Evolutionary conservation across 1,139 yeast species (phyloP), one percentile per base, ranked within the genome.

Genomic region (Hansenula sp.): DNA sequence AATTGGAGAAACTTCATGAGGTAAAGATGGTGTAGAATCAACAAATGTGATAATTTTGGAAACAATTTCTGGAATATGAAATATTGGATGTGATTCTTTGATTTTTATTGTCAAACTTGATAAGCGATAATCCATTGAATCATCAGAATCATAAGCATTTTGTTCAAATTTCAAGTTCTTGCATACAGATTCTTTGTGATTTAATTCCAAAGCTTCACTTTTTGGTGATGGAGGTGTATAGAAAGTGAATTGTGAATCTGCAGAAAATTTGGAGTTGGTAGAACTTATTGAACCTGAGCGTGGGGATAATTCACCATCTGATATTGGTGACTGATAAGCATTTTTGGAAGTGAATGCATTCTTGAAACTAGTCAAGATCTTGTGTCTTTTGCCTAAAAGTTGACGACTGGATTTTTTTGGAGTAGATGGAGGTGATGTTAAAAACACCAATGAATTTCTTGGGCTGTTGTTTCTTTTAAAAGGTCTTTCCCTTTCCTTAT

Each of bases 21-120:
- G 88, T 16, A 79, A 66, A 6, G 60, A 58, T 7, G 76, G 65
- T 28, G 65, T 64, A 36, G 61, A 57, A 42, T 83, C 86, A 13
- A 86, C 80, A 57, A 68, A 77, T 20, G 68, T 65, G 22, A 88
- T 54, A 14, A 89, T 84, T 44, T 71, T 68, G 48, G 71, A 63
- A 17, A 88, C 68, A 42, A 89, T 81, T 59, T 89, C 96, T 0
- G 96, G 96, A 17, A 83, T 79, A 39, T 70, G 69, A 55, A 88
- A 82, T 6, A 88, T 82, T 19, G 67, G 64, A 42, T 73, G 76
- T 37, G 16, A 43, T 44, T 25, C 47, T 34, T 4, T n/a, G 19
- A 10, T 14, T 5, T 17, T 19, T 13, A 37, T 13, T 37, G 36
- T 18, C 27, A 29, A 32, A 16, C 20, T 11, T 27, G 28, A 28